phyloP scores from a whole-genome alignment of 1,284 basidiomycete species.

The Thecaphora frezii region DNA sequence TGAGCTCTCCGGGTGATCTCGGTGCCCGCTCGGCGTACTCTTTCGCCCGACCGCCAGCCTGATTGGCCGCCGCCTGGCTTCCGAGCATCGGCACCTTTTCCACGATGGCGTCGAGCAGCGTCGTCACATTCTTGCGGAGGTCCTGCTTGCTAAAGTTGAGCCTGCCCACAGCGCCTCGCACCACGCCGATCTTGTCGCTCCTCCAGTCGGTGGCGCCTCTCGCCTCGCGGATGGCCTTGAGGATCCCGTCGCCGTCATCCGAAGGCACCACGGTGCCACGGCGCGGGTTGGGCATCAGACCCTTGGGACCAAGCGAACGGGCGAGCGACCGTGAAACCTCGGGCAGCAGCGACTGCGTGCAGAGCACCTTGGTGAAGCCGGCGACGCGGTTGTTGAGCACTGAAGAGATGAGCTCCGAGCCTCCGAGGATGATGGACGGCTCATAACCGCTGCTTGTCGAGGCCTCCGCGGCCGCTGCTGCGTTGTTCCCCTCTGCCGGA shows the following conservation, averaged over 20 bases:
- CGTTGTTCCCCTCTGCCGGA: no score
- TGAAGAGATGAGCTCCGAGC: slow-evolving; percentile 49
- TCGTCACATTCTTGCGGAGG: slow-evolving; percentile 75
- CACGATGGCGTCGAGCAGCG: slow-evolving; percentile 73
- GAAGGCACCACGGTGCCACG: slow-evolving; percentile 85
- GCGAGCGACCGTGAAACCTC: slow-evolving; percentile 72
- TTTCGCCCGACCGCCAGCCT: slow-evolving; percentile 19
- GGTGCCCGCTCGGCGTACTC: slow-evolving; percentile 14
- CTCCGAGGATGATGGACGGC: slow-evolving; percentile 44
- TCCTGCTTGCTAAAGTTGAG: slow-evolving; percentile 70
- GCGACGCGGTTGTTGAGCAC: slow-evolving; percentile 46
- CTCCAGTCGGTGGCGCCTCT: slow-evolving; percentile 87
- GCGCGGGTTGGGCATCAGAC: slow-evolving; percentile 91
- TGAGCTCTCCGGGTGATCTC: slow-evolving; percentile 30
- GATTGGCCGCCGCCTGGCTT: slow-evolving; percentile 17
- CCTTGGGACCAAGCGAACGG: slow-evolving; percentile 85
- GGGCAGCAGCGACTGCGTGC: slow-evolving; percentile 76
- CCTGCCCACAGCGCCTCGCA: slow-evolving; percentile 69
- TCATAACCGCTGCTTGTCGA: slow-evolving; percentile 1
- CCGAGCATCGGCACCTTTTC: slow-evolving; percentile 41
- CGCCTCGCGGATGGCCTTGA: slow-evolving; percentile 72
- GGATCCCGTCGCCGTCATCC: slow-evolving; percentile 68
- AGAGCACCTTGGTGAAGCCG: slow-evolving; percentile 72
- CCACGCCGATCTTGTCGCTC: slow-evolving; percentile 82
- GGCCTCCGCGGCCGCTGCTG: not conserved